Conservation (phyloP, 208 protist species). For the Herpetomonas tarakana region DNA sequence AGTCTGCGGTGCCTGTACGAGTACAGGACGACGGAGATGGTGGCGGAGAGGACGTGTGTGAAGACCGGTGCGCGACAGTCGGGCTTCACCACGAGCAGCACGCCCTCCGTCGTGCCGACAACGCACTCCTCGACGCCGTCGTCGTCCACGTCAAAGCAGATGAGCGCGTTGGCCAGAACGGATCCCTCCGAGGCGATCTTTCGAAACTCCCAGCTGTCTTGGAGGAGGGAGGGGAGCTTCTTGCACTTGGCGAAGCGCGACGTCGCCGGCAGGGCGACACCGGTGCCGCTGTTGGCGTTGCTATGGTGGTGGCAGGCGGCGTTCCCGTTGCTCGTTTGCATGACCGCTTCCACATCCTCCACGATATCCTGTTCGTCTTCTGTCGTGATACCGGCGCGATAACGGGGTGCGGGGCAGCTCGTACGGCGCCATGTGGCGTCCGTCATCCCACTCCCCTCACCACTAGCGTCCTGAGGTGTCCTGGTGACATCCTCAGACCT, state of each 20-base stretch:
- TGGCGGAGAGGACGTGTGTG: conserved; percentile 57
- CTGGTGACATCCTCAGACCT: no score
- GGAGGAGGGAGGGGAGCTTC: conserved; percentile 52
- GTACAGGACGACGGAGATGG: conserved; percentile 85
- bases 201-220: conserved; percentile 86
- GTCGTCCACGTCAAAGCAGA: conserved; percentile 71
- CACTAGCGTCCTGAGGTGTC: no score
- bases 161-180: conserved; percentile 76
- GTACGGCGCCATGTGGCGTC: no score
- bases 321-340: no score
- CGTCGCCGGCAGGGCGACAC: neutral
- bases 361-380: no score
- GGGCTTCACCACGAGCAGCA: conserved; percentile 71
- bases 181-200: conserved; percentile 75
- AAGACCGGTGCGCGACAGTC: conserved; percentile 64
- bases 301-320: no score
- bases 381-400: no score
- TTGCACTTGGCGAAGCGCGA: conserved; percentile 2
- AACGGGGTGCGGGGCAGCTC: no score
- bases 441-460: no score
- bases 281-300: no score
- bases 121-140: conserved; percentile 83
- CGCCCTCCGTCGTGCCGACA: conserved; percentile 81
- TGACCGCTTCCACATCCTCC: no score
- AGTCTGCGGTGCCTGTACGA: conserved; percentile 33